Base-by-base conservation (phyloP, 345 rosid species). In the Rhizophora mangle region DNA sequence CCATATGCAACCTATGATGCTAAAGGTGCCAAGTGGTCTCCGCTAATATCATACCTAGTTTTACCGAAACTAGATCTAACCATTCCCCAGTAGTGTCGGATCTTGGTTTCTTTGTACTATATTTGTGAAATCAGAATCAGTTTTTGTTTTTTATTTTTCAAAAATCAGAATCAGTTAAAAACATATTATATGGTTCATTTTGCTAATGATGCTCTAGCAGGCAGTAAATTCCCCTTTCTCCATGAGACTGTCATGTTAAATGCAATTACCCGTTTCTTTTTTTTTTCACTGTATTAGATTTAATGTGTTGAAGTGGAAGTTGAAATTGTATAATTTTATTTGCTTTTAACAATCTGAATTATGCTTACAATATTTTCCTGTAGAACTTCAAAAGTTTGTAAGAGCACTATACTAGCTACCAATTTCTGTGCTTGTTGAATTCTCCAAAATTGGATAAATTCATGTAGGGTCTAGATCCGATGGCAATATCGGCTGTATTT, bases 391-490 rank as follows among this genome's bases (percentile, higher is more conserved):
- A 8, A 37, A 37, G 11, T 37, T 37, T 37, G 9, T 9, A 37
- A 37, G 15, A 39, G 47, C 15, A 39, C 15, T 55, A 55, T 22
- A n/a, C 29, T 8, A 56, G 29, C 16, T 56, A 56, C 6, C 60
- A 21, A 24, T 10, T 15, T 34, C 18, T 51, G 20, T 51, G 54
- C 0, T 69, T 62, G 60, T 53, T 49, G 8, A 55, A 13, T 13
- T 43, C 4, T 43, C 58, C 72, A 31, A 73, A 61, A 69, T 73
- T 64, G 52, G 11, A 58, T 60, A 57, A 16, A 69, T n/a, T 70
- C 54, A 18, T 72, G 76, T 69, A 92, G 99, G 97, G 99, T 30
- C 81, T 95, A 52, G 99, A 95, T 83, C 97, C 99, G 8, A 62
- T 92, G 71, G 85, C 93, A 7, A 85, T 95, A 83, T 83, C 99